Evolutionary conservation across 495 filamentous ascomycete species (phyloP).

Genomic region (Penicillium waksmanii): DNA sequence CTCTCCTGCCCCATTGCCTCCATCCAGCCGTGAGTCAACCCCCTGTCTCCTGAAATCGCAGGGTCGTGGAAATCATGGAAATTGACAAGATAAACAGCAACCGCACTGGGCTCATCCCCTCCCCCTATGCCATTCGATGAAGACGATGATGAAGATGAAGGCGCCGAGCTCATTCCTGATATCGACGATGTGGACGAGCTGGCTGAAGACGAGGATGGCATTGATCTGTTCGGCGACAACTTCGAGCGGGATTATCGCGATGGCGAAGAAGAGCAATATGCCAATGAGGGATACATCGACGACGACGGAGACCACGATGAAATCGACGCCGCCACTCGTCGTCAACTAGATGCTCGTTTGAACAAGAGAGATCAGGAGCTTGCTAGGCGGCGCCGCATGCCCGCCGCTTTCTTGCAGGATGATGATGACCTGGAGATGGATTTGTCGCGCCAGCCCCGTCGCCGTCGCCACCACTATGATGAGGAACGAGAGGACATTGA

Average conservation of each 20-base stretch:
- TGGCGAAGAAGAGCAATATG: constrained; percentile 66
- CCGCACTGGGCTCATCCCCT: constrained; percentile 43
- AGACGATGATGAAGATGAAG: constrained; percentile 78
- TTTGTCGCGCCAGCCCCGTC: constrained; percentile 77
- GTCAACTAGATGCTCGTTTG: constrained; percentile 81
- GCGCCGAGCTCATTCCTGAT: constrained; percentile 73
- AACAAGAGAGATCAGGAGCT: constrained; percentile 83
- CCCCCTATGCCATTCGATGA: constrained; percentile 59
- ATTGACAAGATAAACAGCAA: constrained; percentile 32
- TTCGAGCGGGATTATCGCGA: constrained; percentile 83
- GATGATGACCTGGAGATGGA: constrained; percentile 87
- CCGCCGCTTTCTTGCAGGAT: constrained; percentile 81
- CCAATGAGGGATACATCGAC: constrained; percentile 69
- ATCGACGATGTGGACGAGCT: constrained; percentile 94
- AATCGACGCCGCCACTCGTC: constrained; percentile 67
- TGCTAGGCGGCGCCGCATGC: constrained; percentile 72
- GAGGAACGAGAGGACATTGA: constrained; percentile 88
- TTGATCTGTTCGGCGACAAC: constrained; percentile 90
- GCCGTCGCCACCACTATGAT: constrained; percentile 84
- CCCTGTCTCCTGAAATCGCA: constrained; percentile 20
- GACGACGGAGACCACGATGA: constrained; percentile 79
- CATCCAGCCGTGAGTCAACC: constrained; percentile 67
- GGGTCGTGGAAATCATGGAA: neutral
- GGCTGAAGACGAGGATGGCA: constrained; percentile 92
- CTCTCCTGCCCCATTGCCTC: constrained; percentile 64